phyloP scores from a whole-genome alignment of 148 eudicot genomes.

The Persicaria maculosa region DNA sequence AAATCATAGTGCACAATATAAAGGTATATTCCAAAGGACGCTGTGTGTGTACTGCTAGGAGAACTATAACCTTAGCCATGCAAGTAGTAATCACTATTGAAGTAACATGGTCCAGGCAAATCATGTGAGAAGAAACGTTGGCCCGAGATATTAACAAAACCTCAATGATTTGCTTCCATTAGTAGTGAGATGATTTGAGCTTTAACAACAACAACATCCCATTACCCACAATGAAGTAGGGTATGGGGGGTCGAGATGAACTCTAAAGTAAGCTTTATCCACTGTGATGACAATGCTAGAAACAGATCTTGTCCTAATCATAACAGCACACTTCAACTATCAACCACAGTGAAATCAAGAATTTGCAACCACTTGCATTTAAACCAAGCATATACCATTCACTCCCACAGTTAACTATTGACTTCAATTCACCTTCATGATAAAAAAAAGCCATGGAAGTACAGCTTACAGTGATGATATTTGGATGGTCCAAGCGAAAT shows the following conservation, averaged over 20 bases:
- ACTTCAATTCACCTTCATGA: not conserved
- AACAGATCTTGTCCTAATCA: not conserved
- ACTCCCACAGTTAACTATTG: not conserved
- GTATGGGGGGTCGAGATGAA: not conserved
- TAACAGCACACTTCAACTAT: not conserved
- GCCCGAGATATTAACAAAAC: not conserved
- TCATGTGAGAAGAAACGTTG: constrained; percentile 4
- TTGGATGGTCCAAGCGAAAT: constrained; percentile 66
- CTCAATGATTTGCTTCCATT: constrained; percentile 6
- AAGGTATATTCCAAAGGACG: not conserved
- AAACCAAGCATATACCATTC: not conserved
- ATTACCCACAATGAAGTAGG: too few relatives aligned
- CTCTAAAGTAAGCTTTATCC: not conserved
- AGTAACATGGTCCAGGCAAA: constrained; percentile 4
- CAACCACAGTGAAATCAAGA: not conserved
- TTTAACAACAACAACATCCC: not conserved
- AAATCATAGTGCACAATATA: not conserved
- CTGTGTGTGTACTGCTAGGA: not conserved
- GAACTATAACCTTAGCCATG: not conserved
- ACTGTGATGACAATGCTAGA: not conserved
- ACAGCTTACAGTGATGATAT: constrained; percentile 73
- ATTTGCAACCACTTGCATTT: not conserved
- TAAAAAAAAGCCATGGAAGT: not conserved
- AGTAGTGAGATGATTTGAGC: not conserved
- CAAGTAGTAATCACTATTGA: not conserved